These are phyloP conservation scores for Pythium brachiatum DNA, from an alignment of 352 stramenopile species.

Conservation along the genomic window DNA sequence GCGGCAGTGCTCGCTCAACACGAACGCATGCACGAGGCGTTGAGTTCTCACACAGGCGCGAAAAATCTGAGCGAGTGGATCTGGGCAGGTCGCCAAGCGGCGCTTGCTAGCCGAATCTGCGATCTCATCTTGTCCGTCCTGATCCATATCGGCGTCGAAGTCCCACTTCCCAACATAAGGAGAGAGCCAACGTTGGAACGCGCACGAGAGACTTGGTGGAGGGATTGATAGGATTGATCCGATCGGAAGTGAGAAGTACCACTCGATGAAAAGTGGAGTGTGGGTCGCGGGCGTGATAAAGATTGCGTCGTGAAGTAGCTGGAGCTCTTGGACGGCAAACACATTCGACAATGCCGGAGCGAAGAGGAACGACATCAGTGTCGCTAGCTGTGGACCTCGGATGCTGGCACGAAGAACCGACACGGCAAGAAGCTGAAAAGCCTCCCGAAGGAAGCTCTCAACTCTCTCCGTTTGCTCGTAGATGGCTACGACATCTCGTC, in stretches of 20 bases:
- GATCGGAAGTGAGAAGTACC: constrained; percentile 77
- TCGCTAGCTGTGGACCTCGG: constrained; percentile 27
- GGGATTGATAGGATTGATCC: constrained; percentile 55
- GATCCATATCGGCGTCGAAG: constrained; percentile 32
- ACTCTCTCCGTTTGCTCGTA: constrained; percentile 57
- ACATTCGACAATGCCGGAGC: constrained; percentile 73
- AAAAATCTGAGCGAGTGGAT: constrained; percentile 48
- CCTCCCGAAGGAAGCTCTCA: constrained; percentile 54
- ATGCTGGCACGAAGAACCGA: constrained; percentile 45
- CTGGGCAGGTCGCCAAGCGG: constrained; percentile 39
- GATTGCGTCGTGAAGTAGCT: constrained; percentile 55
- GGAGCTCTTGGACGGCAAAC: constrained; percentile 79
- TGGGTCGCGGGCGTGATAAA: constrained; percentile 47
- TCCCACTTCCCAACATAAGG: constrained; percentile 49
- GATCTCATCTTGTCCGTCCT: constrained; percentile 30
- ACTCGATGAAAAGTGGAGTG: constrained; percentile 70
- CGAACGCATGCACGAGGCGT: constrained; percentile 69
- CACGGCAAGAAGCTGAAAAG: constrained; percentile 41
- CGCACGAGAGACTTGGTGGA: constrained; percentile 61
- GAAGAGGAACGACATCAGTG: constrained; percentile 63
- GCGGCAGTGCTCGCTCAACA: constrained; percentile 62
- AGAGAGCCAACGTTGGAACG: constrained; percentile 74
- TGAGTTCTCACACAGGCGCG: constrained; percentile 54
- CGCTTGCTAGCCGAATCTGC: constrained; percentile 29
- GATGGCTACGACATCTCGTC: constrained; percentile 59